Evolutionary conservation across 345 rosid genomes (phyloP), one percentile per base, ranked within the genome.

Genomic region (Aurinia saxatilis): DNA sequence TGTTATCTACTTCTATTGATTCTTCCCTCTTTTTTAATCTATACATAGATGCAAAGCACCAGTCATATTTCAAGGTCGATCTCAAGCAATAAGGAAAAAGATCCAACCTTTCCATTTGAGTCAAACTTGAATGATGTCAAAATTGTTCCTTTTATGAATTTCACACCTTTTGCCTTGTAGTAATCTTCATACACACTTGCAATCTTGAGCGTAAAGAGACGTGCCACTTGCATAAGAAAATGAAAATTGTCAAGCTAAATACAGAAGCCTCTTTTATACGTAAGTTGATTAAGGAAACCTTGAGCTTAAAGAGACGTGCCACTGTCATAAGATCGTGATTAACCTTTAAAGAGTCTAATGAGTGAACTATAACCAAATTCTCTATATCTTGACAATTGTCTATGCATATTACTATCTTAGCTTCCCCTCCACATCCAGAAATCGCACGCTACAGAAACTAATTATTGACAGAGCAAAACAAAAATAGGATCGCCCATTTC

Each of bases 221-320:
- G 91, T 8, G 85, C 91, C 97, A 93, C 97, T 90, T 82, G 67
- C 64, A 67, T 23, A 59, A 13, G 18, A 48, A 52, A 67, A 29
- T 13, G 10, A 51, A 30, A 25, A 30, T 49, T 54, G 51, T 52
- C 56, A 66, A 50, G 37, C 37, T 52, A 70, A 34, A 49, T 6
- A 41, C 31, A 37, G 44, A 37, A 54, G 15, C 38, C 29, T 27
- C 33, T 8, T 25, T 39, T 30, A 50, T 33, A 38, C 1, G 25
- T 49, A 19, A 54, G 34, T 6, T 55, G 30, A 39, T 23, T 29
- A 48, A 6, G 10, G 33, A 21, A 31, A 90, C 84, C 71, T 83
- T 87, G 14, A 88, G 97, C 6, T 95, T 85, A 80, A 93, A 90
- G 52, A 93, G 81, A 41, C 96, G 91, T 8, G 85, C 91, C 97